Evolutionary conservation across 257 asterid genomes (phyloP), one percentile per base, ranked within the genome.

Genomic region (Gentiana straminea): DNA sequence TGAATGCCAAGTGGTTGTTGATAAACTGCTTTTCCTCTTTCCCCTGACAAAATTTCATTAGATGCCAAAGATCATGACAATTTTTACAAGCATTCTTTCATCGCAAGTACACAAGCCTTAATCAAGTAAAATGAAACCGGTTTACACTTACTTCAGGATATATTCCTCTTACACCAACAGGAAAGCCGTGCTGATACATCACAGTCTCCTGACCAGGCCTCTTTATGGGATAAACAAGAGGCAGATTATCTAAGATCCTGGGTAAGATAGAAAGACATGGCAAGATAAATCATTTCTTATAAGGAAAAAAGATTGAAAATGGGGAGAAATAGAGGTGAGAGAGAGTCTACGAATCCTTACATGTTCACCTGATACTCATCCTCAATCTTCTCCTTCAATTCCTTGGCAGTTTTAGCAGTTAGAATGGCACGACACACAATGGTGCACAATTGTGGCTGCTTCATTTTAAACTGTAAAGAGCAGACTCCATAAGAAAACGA

Each of bases 231-330:
- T 80, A 71, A 64, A 88, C 95, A 52, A 88, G 84, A 52, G 96
- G 94, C 48, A 88, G 94, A 72, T 88, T 88, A 73, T 88, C 96
- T 79, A 88, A 78, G 61, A 88, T 88, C 97, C 97, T 82, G 79
- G 38, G 35, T 39, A 63, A 52, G 35, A 63, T 60, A 72, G 63
- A 59, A 60, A 24, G 32, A 37, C n/a, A 52, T 54, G 54, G 56
- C 59, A 52, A 60, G 47, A 46, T 64, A 39, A 66, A 36, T 41
- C 56, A 44, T 37, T 52, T 41, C 46, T 64, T 10, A 53, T 46
- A 50, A 54, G 58, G 62, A 45, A 13, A 15, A 24, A 41, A 41
- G 46, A 10, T 41, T 39, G 8, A 39, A 4, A 8, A 5, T 39
- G 45, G 7, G 8, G 24, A 24, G 24, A 39, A 39, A 39, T 4